Evolutionary conservation across 2,329 filamentous ascomycete species (phyloP).

Genomic region (Niveomyces coronatus): DNA sequence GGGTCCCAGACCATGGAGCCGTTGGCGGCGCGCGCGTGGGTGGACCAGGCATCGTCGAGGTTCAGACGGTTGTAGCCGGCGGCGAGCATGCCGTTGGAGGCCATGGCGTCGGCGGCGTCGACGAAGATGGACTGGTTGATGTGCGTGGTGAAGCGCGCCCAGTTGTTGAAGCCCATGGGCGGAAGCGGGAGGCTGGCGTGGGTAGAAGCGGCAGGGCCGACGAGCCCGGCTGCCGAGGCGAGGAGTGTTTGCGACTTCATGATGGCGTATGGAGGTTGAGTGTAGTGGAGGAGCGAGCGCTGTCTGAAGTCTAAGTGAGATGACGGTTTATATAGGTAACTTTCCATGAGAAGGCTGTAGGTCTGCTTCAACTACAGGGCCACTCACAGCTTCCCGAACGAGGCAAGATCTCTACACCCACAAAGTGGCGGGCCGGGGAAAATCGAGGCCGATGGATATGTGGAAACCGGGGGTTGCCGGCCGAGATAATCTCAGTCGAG

Average conservation of each 20-base stretch:
- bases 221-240: constrained; percentile 7
- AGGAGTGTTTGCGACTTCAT: constrained; percentile 11
- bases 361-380: too few relatives aligned
- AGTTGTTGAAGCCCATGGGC: constrained; percentile 44
- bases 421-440: too few relatives aligned
- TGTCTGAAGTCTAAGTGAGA: too few relatives aligned
- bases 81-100: constrained; percentile 27
- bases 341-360: too few relatives aligned
- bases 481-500: too few relatives aligned
- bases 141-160: constrained; percentile 36
- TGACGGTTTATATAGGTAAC: too few relatives aligned
- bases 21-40: constrained; percentile 22
- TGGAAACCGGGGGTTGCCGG: too few relatives aligned
- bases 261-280: background rate
- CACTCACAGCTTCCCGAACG: too few relatives aligned
- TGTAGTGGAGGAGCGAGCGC: too few relatives aligned
- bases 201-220: background rate
- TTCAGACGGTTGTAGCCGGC: constrained; percentile 26
- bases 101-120: constrained; percentile 35
- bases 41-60: constrained; percentile 36
- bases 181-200: constrained; percentile 17
- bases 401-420: too few relatives aligned
- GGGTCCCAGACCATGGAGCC: constrained; percentile 31
- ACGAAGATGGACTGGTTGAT: constrained; percentile 38
- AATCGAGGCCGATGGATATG: too few relatives aligned